These are phyloP conservation scores for Fistulinella prunicolor DNA, from an alignment of 768 basidiomycete genomes.

Conservation along the genomic window DNA sequence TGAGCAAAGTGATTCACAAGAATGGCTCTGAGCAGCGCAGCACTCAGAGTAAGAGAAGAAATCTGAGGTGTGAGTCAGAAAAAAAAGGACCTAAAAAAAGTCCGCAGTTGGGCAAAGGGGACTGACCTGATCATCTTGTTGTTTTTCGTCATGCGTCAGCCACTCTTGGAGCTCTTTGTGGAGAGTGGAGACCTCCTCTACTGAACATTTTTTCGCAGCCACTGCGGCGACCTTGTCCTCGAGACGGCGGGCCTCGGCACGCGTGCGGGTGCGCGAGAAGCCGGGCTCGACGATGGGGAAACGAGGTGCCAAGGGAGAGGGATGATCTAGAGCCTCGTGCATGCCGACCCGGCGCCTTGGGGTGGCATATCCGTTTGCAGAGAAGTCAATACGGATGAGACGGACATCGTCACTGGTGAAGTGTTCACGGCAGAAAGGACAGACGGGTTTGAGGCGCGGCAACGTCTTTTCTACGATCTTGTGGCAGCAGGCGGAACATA, in stretches of 20 bases:
- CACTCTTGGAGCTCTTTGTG: constrained; percentile 79
- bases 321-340: constrained; percentile 45
- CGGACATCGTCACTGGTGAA: constrained; percentile 67
- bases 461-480: constrained; percentile 81
- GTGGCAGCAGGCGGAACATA: constrained; percentile 74
- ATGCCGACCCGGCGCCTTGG: constrained; percentile 53
- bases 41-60: constrained; percentile 70
- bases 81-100: not conserved
- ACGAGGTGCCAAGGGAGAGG: constrained; percentile 42
- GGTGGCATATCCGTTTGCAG: constrained; percentile 65
- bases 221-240: constrained; percentile 78
- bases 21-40: constrained; percentile 77
- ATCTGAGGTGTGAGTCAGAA: constrained; percentile 37
- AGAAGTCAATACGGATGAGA: constrained; percentile 77
- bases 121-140: constrained; percentile 61
- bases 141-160: constrained; percentile 58
- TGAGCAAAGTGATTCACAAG: constrained; percentile 80
- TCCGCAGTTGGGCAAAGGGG: constrained; percentile 15
- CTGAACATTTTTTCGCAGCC: constrained; percentile 82
- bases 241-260: constrained; percentile 62
- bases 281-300: constrained; percentile 45
- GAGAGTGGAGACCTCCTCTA: constrained; percentile 76
- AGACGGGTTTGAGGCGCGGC: constrained; percentile 64
- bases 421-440: constrained; percentile 81
- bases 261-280: constrained; percentile 39